Percentiles rank a stretch among this genome's conserved stretches.
These are phyloP conservation scores for Lipomyces oligophaga DNA, from an alignment of 805 yeast genomes.

Conservation along the genomic window DNA sequence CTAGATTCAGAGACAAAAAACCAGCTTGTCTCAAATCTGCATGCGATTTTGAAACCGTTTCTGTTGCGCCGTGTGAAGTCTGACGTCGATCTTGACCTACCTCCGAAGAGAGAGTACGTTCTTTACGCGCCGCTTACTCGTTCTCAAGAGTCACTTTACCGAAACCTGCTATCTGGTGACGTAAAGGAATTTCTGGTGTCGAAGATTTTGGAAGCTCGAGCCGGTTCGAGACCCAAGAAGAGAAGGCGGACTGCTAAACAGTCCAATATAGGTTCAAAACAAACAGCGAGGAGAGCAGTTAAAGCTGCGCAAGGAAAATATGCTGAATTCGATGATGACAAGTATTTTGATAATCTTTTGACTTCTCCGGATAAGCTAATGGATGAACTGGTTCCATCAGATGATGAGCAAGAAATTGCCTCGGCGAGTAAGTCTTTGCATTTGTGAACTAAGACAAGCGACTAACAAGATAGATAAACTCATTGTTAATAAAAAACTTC, in stretches of 20 bases:
- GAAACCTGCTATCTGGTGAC: conserved; percentile 43
- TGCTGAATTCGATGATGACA: background rate
- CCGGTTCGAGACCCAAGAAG: background rate
- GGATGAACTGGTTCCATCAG: background rate
- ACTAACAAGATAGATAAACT: conserved; percentile 35
- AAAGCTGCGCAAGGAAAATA: background rate
- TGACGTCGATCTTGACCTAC: conserved; percentile 64
- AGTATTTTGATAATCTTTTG: background rate
- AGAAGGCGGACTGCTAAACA: conserved; percentile 1
- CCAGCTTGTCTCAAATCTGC: conserved; percentile 69
- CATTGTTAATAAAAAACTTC: conserved; percentile 52
- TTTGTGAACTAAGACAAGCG: conserved; percentile 24
- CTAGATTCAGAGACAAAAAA: conserved; percentile 57
- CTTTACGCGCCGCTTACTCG: conserved; percentile 66
- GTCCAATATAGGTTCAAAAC: background rate
- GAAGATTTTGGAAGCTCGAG: conserved; percentile 29
- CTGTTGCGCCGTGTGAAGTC: conserved; percentile 74
- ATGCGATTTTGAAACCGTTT: conserved; percentile 85
- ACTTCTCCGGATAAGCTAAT: background rate
- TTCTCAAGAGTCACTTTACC: conserved; percentile 62
- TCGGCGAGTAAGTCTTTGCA: conserved; percentile 8
- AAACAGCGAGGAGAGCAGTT: too few species aligned
- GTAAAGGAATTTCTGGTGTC: conserved; percentile 36
- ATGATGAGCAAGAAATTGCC: conserved; percentile 6
- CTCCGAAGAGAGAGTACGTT: conserved; percentile 86